Evolutionary conservation across 2,329 filamentous ascomycete species (phyloP), one percentile per base, ranked within the genome.

Genomic region (Epichloe gansuensis): DNA sequence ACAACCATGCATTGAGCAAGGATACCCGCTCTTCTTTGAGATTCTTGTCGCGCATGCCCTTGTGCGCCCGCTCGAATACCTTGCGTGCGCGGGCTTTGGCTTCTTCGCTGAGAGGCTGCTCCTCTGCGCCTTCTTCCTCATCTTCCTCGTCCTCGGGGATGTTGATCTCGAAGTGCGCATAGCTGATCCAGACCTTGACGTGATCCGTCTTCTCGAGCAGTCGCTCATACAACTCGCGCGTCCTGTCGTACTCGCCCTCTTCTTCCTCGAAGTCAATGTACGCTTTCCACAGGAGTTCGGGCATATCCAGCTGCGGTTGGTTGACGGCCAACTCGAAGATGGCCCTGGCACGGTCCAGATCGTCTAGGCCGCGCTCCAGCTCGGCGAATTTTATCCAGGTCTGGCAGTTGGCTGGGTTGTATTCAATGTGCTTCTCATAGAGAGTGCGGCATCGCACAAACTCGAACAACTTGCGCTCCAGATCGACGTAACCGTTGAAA

Each of bases 181-280:
- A 98, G 67, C 87, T 91, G 68, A 93, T 95, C 93, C 93, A 98
- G 54, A 98, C 93, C 75, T 97, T 98, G 74, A 96, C 89, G 64
- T 98, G 93, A 63, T 93, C 85, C n/a, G 93, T 95, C 81, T 94
- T 96, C 62, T 88, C 76, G 43, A 98, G 77, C 12, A 98, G 77
- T 7, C 91, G 81, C 72, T 97, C 91, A 70, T 97, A 98, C 44
- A 98, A 74, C 3, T 74, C 72, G 47, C 93, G 78, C 4, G 89
- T 89, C 47, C 83, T 77, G 50, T 89, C 88, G 67, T 91, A 96
- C 67, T 96, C 89, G 62, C 84, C 87, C 67, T 95, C 89, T 61
- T 95, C 89, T 64, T 97, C 91, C 69, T 98, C 93, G 63, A 97
- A 97, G 68, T 98, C 93, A 60, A 98, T 97, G 68, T 95, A 98